phyloP scores from a whole-genome alignment of 306 rosid species.

The Cotoneaster glaucophyllus region DNA sequence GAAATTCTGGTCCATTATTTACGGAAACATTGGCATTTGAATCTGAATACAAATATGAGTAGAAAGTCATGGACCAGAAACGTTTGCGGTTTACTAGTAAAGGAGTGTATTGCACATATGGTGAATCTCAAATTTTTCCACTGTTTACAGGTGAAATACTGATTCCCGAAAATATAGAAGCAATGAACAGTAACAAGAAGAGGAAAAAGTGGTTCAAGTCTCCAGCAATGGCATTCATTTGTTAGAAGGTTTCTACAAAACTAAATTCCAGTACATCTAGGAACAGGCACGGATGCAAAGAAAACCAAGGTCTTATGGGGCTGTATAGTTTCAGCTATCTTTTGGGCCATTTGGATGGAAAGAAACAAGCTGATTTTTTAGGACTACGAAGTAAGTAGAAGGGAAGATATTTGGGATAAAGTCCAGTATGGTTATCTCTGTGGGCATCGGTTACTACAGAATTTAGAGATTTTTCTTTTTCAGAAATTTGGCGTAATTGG shows the following conservation, averaged over 20 bases:
- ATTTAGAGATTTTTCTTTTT: no score
- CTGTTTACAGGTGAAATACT: background rate
- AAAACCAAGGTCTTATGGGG: no score
- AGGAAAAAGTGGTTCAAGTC: background rate
- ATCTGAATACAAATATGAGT: slow-evolving; percentile 30
- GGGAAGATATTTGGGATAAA: no score
- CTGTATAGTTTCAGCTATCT: no score
- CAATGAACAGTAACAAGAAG: background rate
- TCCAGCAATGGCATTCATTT: background rate
- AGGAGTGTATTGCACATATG: background rate
- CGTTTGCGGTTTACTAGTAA: background rate
- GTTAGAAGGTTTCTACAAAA: background rate
- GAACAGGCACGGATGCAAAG: background rate
- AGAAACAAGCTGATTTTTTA: no score
- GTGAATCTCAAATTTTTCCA: slow-evolving; percentile 6
- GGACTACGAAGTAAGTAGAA: no score
- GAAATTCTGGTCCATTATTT: slow-evolving; percentile 39
- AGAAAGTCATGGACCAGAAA: slow-evolving; percentile 13
- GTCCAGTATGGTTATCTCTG: no score
- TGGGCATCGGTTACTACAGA: no score
- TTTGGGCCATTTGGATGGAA: no score
- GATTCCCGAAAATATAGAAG: background rate
- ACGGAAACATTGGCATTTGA: slow-evolving; percentile 37
- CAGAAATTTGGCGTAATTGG: no score
- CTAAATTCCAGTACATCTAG: background rate